A percentile compares a stretch with the other conserved stretches of the same genome.
phyloP scores from a whole-genome alignment of 2,329 filamentous ascomycete species.

The Ramularia endophylla region DNA sequence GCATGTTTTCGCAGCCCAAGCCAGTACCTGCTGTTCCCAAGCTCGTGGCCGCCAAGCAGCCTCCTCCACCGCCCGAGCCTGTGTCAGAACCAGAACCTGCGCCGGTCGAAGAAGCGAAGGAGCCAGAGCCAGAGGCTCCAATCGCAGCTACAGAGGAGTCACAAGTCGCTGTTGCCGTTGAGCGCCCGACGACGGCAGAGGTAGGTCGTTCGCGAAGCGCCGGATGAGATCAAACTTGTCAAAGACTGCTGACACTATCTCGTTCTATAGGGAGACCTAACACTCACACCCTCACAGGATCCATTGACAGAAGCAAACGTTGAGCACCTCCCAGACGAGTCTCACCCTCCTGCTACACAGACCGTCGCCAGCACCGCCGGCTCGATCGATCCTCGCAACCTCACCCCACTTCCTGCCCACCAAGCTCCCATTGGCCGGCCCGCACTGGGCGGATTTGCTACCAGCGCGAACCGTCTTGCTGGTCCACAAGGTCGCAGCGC shows the following conservation, averaged over 20 bases:
- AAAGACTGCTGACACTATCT: too few relatives aligned
- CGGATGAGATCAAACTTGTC: too few relatives aligned
- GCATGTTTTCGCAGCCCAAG: constrained; percentile 45
- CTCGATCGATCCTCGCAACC: constrained; percentile 68
- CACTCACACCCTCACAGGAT: constrained; percentile 65
- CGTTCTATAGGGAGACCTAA: constrained; percentile 7
- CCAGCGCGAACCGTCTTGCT: constrained; percentile 77
- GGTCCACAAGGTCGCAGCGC: constrained; percentile 56
- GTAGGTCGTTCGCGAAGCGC: constrained; percentile 3
- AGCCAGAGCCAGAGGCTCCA: constrained; percentile 11
- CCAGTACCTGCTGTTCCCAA: constrained; percentile 42
- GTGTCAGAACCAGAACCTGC: constrained; percentile 12
- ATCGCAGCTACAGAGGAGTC: constrained; percentile 13
- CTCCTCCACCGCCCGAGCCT: constrained; percentile 17
- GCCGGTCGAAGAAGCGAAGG: constrained; percentile 29
- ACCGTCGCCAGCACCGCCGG: constrained; percentile 89
- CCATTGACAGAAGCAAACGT: constrained; percentile 88
- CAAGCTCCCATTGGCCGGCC: constrained; percentile 58
- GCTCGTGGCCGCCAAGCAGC: constrained; percentile 18
- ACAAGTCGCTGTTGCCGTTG: constrained; percentile 19
- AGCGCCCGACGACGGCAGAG: constrained; percentile 13
- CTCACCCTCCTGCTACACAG: constrained; percentile 67
- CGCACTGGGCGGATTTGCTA: constrained; percentile 66
- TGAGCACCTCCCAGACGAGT: constrained; percentile 79
- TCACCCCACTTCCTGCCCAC: constrained; percentile 56